Base-by-base conservation (phyloP, 2,329 filamentous ascomycete species). In the Lachnellula hyalina region DNA sequence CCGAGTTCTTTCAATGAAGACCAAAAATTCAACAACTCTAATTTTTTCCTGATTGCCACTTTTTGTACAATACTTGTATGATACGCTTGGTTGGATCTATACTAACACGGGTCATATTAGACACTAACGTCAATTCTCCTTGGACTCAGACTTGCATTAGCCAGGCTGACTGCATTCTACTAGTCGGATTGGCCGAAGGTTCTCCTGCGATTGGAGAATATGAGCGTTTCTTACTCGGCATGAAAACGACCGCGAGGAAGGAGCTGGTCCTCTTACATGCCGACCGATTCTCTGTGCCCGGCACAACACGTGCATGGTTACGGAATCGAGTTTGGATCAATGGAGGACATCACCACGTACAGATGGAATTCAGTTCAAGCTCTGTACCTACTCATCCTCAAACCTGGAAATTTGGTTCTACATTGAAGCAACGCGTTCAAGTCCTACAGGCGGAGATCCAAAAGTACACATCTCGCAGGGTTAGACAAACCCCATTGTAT, bases 101-200 rank as follows among this genome's bases (percentile, higher is more conserved):
- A 42, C 48, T 60, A 28, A 58, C 56, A 7, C 47, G 28, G 21
- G 28, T 21, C 36, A 48, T 19, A 25, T 28, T 50, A 86, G 94
- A 99, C 71, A 99, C 95, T 4, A 96, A 86, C 57, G 94, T 97
- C 65, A 97, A 96, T 65, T 90, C 95, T 1, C 92, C 93, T 0
- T 99, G 94, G 94, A 99, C 95, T 0, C 91, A 96, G 67, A 97
- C 94, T 0, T 99, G 95, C 70, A 96, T 99, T 61, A 87, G 88
- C 15, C 94, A 99, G 72, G 94, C 94, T 1, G 94, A 99, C 72
- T 96, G 92, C 63, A 96, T 99, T 60, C 78, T 99, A 7, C 78
- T 99, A 8, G 90, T 99, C 28, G 94, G 91, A 0, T 75, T 97
- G 14, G 94, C 92, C 0, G 94, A 97, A 68, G 87, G 87, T 0